Evolutionary conservation across 2,329 filamentous ascomycete species (phyloP).

Genomic region (Pseudocercospora fijiensis): DNA sequence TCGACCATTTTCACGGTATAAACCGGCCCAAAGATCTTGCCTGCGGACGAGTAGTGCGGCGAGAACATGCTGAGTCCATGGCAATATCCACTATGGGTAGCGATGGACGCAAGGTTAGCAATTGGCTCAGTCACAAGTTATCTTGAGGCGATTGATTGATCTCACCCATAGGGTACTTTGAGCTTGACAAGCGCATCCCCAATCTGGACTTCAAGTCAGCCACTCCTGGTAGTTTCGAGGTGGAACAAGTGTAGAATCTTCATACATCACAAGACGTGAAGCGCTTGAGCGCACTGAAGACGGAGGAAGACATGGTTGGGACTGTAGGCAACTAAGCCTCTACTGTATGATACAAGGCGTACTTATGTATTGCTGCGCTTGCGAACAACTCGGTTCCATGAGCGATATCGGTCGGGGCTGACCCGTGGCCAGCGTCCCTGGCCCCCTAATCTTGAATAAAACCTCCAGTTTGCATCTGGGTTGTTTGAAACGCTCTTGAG

Average conservation of each 20-base stretch:
- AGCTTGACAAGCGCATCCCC: conserved; percentile 53
- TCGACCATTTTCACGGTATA: conserved; percentile 46
- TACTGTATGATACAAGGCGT: background rate
- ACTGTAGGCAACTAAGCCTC: background rate
- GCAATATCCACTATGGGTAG: conserved; percentile 51
- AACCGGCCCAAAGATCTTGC: conserved; percentile 54
- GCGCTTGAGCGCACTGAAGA: background rate
- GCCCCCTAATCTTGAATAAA: background rate
- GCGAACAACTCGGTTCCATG: background rate
- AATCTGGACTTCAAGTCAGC: conserved; percentile 25
- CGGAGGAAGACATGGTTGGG: background rate
- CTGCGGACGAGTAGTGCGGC: conserved; percentile 48
- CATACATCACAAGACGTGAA: conserved; percentile 8
- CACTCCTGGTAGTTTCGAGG: background rate
- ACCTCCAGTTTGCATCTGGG: background rate
- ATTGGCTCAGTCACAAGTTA: too few relatives aligned
- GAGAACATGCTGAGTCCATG: conserved; percentile 55
- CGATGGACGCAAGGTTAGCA: conserved; percentile 13
- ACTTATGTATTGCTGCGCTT: background rate
- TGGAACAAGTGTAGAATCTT: background rate
- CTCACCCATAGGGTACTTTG: background rate
- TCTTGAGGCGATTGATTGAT: too few relatives aligned
- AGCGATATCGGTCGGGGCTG: background rate
- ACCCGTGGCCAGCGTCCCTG: background rate
- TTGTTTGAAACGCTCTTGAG: background rate